Evolutionary conservation across 306 rosid genomes (phyloP), one percentile per base, ranked within the genome.

Genomic region (Sphenostylis stenocarpa): DNA sequence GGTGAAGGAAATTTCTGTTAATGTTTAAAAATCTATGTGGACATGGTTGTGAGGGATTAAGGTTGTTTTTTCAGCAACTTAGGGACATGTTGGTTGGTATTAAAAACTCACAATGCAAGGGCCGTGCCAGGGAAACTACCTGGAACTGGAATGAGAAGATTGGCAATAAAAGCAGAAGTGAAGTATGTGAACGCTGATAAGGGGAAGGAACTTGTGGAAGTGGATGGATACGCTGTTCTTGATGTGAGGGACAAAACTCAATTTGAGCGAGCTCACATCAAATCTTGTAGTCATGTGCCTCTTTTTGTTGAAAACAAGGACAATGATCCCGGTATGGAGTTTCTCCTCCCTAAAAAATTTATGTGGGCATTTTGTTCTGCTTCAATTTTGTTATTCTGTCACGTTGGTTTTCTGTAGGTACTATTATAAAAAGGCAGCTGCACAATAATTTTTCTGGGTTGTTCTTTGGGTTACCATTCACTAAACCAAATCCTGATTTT

Each of bases 381-480:
- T 45, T 64, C 4, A 4, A 14, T 55, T 61, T 57, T 55, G 31
- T 43, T 64, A 19, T 34, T 65, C 66, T 44, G 49, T 21, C 3
- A 23, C 9, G 12, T 69, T 77, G 47, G 31, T 44, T 78, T 80
- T 77, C 51, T 74, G 86, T 84, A 95, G 98, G 96, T 75, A 95
- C 98, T 70, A 81, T 90, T 79, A 58, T 95, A 41, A 86, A 88
- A 61, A 92, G 98, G 80, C 87, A 91, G n/a, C 70, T 95, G 73
- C 98, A 95, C 84, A 95, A 95, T 85, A 95, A 95, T 47, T 95
- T 95, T 81, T 77, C 97, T 4, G 98, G 98, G 61, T 82, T 95
- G 72, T 90, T 95, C 88, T 95, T 74, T 60, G 98, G 98, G 64
- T 60, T 92, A 82, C 85, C 90, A 55, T 95, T 92, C 75, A 95